Base-by-base conservation (phyloP, 306 rosid genomes). In the Trichosanthes truncata region DNA sequence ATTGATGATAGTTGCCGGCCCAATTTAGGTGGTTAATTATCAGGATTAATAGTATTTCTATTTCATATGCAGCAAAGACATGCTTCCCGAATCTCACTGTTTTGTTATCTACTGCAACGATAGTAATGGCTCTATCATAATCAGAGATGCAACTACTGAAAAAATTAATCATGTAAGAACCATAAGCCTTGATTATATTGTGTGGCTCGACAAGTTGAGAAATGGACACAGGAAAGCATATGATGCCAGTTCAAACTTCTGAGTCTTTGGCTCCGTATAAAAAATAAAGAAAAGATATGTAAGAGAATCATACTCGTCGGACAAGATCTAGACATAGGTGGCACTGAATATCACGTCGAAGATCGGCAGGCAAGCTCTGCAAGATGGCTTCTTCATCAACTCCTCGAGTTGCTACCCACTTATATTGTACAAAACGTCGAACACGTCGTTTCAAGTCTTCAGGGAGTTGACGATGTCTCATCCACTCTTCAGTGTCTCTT, bases 401-500 rank as follows among this genome's bases (percentile, higher is more conserved):
- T 81, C 98, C 99, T 62, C 94, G 92, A 59, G 97, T 96, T 77
- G 98, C 98, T 79, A 93, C 86, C 98, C 99, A 96, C 78, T 93
- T 95, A 81, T 90, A 96, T 74, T 90, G 99, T 76, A 91, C 97
- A 84, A 89, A 96, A 51, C 97, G 88, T 76, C 94, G 85, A 81
- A 91, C 97, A 53, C 91, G 91, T 23, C 71, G 80, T 82, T 71
- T 91, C 88, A 96, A 84, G 87, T 90, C 99, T 85, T 88, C 94
- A 67, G 99, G 98, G 75, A 96, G 99, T 89, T 96, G 99, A 79
- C 98, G 97, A 86, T 96, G 97, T 86, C 89, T 86, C 99, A 96
- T 96, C 99, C 99, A 96, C 87, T 96, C 99, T 84, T 96, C 97
- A 2, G 98, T 93, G 87, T 96, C 99, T 83, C 98, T 88, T 84